Evolutionary conservation across 2,329 filamentous ascomycete species (phyloP).

Genomic region (Stemphylium lycopersici): DNA sequence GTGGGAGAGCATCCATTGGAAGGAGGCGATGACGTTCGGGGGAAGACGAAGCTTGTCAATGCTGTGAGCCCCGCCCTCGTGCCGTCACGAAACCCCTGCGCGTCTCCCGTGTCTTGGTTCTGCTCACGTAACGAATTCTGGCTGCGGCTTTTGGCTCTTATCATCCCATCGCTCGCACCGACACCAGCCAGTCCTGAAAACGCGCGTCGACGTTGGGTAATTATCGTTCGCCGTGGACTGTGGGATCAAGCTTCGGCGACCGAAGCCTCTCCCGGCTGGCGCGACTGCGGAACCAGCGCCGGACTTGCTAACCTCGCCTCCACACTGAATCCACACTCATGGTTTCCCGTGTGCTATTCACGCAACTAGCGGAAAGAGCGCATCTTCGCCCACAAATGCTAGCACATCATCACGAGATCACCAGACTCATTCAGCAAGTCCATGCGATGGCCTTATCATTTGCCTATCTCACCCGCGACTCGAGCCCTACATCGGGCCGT

Average conservation of each 20-base stretch:
- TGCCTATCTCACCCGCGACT: background rate
- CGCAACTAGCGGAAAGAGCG: background rate
- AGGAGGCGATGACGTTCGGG: background rate
- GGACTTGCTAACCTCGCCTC: background rate
- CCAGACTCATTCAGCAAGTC: background rate
- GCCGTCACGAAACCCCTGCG: slow-evolving; percentile 5
- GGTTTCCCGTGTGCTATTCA: background rate
- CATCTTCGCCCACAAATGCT: background rate
- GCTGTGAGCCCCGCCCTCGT: background rate
- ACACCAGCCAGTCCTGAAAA: background rate
- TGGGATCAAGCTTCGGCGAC: too few species aligned
- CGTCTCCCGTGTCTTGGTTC: slow-evolving; percentile 3
- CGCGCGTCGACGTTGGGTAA: too few species aligned
- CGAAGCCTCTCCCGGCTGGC: too few species aligned
- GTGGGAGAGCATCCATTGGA: background rate
- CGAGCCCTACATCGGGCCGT: background rate
- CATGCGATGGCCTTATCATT: slow-evolving; percentile 1
- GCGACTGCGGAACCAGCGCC: too few species aligned
- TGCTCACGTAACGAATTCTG: background rate
- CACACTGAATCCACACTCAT: background rate
- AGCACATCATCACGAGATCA: background rate
- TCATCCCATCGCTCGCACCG: background rate
- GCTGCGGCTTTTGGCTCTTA: background rate
- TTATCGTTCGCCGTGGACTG: too few species aligned
- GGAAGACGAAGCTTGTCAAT: background rate